phyloP scores from a whole-genome alignment of 2,329 filamentous ascomycete genomes.

The Xylariaceae sp. region DNA sequence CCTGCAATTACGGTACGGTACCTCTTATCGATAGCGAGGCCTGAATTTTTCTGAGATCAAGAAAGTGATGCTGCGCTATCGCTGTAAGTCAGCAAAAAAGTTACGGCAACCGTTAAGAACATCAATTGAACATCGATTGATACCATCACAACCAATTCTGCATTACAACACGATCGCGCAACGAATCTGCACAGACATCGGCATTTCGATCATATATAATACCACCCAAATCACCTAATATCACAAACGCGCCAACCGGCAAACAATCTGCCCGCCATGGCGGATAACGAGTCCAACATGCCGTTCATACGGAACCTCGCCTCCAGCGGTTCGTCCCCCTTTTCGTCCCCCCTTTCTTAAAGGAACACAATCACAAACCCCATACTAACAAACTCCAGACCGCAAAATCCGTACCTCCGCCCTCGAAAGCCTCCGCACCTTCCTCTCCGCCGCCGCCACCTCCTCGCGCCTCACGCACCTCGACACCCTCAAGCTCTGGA shows the following conservation, averaged over 20 bases:
- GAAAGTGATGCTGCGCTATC: too few relatives aligned
- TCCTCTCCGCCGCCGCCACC: constrained; percentile 58
- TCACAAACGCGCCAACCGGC: not conserved
- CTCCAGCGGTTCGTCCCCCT: constrained; percentile 62
- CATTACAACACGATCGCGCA: not conserved
- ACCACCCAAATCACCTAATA: not conserved
- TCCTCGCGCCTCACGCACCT: constrained; percentile 54
- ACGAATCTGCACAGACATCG: not conserved
- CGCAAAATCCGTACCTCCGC: constrained; percentile 72
- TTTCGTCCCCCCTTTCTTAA: too few relatives aligned
- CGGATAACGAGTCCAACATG: constrained; percentile 46
- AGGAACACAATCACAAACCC: not conserved
- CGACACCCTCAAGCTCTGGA: constrained; percentile 87
- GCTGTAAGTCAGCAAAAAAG: not conserved
- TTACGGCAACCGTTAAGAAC: not conserved
- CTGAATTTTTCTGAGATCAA: constrained; percentile 5
- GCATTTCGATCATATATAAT: not conserved
- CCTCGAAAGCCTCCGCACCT: constrained; percentile 69
- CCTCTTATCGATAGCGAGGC: constrained; percentile 18
- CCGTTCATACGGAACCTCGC: constrained; percentile 81
- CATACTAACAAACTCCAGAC: constrained; percentile 46
- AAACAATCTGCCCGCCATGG: constrained; percentile 20
- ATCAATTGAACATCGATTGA: not conserved
- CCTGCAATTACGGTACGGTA: too few relatives aligned
- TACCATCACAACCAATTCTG: not conserved